These are phyloP conservation scores for Scheffersomyces lignosus DNA, from an alignment of 805 yeast species.

Conservation along the genomic window DNA sequence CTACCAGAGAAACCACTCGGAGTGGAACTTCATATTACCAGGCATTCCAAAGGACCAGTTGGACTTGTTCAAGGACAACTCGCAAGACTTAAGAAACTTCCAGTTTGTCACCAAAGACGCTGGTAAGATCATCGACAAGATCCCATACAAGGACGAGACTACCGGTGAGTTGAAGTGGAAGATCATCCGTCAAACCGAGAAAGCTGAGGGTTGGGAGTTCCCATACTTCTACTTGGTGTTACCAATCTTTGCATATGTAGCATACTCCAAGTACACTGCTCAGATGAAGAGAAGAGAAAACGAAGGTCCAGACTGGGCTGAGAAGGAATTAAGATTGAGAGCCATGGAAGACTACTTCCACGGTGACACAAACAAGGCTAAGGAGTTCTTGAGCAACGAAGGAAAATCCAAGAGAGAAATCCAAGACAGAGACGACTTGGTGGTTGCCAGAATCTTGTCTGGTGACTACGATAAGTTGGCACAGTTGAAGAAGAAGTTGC, in stretches of 20 bases:
- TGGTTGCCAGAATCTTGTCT: constrained; percentile 75
- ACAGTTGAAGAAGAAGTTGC: constrained; percentile 52
- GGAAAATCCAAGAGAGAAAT: constrained; percentile 56
- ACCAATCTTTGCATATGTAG: constrained; percentile 63
- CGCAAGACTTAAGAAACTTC: constrained; percentile 57
- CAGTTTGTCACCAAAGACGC: constrained; percentile 49
- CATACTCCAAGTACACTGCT: constrained; percentile 48
- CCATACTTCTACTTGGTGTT: constrained; percentile 70
- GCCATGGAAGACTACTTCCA: constrained; percentile 63
- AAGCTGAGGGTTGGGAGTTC: constrained; percentile 82
- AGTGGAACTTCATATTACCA: constrained; percentile 45
- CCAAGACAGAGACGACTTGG: constrained; percentile 69
- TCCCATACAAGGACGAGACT: constrained; percentile 76
- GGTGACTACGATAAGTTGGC: constrained; percentile 81
- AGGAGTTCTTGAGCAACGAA: constrained; percentile 52
- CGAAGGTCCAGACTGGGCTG: constrained; percentile 74
- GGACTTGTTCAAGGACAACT: constrained; percentile 58
- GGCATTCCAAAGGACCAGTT: constrained; percentile 55
- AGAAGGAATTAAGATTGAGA: constrained; percentile 76
- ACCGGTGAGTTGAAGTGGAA: constrained; percentile 82
- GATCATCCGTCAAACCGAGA: constrained; percentile 68
- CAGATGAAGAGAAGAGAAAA: constrained; percentile 40
- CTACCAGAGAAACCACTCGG: constrained; percentile 54
- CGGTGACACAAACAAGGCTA: constrained; percentile 51
- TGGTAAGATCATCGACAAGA: constrained; percentile 72